Evolutionary conservation across 148 eudicot species (phyloP).

Genomic region (Bassia scoparia): DNA sequence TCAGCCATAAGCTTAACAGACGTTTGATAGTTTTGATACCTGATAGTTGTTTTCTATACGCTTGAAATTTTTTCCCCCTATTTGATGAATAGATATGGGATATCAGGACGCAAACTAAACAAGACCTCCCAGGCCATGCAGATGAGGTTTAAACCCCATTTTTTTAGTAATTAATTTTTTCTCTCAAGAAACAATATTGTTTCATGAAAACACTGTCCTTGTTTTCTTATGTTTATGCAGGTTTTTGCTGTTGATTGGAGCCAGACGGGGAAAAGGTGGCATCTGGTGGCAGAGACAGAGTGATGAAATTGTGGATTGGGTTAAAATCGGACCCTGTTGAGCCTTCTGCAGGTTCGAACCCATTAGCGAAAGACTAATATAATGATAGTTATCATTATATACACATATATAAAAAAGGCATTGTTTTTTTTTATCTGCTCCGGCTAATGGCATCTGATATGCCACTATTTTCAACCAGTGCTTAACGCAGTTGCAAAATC

Average conservation of each 20-base stretch:
- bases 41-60: not conserved
- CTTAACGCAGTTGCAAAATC: too few relatives aligned
- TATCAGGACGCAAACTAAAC: conserved; percentile 76
- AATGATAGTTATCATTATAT: not conserved
- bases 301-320: conserved; percentile 93
- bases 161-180: not conserved
- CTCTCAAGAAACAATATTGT: not conserved
- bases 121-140: conserved; percentile 94
- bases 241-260: conserved; percentile 98
- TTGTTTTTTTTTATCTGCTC: not conserved
- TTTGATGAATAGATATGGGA: conserved; percentile 71
- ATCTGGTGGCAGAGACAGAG: conserved; percentile 88
- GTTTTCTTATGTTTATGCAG: conserved; percentile 23
- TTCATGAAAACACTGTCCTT: not conserved
- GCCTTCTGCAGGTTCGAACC: too few relatives aligned
- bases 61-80: not conserved
- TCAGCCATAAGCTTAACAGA: not conserved
- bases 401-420: not conserved
- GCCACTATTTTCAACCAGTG: too few relatives aligned
- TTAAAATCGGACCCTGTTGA: too few relatives aligned
- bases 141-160: conserved; percentile 58
- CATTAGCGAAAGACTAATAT: not conserved
- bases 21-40: not conserved
- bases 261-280: conserved; percentile 98
- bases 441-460: not conserved